These are phyloP conservation scores for Crithidia acanthocephali DNA, from an alignment of 208 protist species.

Conservation along the genomic window DNA sequence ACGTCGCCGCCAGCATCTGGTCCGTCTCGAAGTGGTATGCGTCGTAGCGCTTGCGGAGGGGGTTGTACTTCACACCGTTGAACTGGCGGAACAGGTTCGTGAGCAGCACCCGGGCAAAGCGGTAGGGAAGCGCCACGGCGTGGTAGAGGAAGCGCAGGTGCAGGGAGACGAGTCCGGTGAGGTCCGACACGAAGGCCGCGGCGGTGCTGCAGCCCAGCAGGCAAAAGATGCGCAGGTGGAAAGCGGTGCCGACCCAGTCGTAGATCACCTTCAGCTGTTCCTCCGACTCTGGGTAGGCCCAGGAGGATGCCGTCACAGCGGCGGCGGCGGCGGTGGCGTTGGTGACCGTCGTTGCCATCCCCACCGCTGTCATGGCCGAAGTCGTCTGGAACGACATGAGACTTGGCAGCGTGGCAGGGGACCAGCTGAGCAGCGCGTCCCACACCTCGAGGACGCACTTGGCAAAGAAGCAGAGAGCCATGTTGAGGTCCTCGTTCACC, in stretches of 20 bases:
- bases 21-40: conserved; percentile 88
- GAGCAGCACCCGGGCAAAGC: conserved; percentile 50
- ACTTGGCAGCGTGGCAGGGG: conserved; percentile 25
- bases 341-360: too few relatives aligned
- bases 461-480: conserved; percentile 82
- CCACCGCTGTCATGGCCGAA: too few relatives aligned
- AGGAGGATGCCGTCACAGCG: not conserved
- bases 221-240: conserved; percentile 62
- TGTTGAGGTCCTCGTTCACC: conserved; percentile 93
- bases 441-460: conserved; percentile 73
- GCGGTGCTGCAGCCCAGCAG: conserved; percentile 82
- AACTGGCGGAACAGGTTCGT: conserved; percentile 85
- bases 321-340: not conserved
- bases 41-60: conserved; percentile 92
- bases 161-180: conserved; percentile 78
- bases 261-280: conserved; percentile 42
- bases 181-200: conserved; percentile 76
- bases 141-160: conserved; percentile 86
- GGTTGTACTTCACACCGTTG: conserved; percentile 92
- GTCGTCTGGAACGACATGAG: conserved; percentile 24
- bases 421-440: conserved; percentile 57
- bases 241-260: conserved; percentile 62
- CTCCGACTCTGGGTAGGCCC: conserved; percentile 9
- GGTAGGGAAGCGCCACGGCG: conserved; percentile 74
- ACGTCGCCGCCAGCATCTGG: conserved; percentile 92